phyloP scores from a whole-genome alignment of 2,329 filamentous ascomycete genomes.

The Ophiostoma piceae region DNA sequence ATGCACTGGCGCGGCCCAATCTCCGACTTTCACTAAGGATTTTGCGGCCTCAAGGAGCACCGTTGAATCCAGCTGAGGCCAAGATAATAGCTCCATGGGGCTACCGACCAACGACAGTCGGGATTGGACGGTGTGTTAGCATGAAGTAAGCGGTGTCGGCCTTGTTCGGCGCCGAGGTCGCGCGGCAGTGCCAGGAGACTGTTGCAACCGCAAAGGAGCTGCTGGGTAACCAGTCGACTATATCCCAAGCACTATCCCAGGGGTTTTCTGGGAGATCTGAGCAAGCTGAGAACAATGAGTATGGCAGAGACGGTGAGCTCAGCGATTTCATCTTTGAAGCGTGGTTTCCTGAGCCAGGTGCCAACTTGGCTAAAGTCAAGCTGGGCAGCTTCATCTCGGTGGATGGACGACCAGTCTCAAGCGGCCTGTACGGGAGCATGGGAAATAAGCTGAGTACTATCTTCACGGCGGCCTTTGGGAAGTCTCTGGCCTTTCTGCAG shows the following conservation, averaged over 20 bases:
- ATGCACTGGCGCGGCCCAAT: slow-evolving; percentile 61
- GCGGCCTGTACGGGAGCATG: slow-evolving; percentile 48
- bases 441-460: slow-evolving; percentile 54
- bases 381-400: slow-evolving; percentile 61
- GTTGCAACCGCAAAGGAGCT: slow-evolving; percentile 12
- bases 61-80: neutral
- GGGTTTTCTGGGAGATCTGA: neutral
- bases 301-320: neutral
- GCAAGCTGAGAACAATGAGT: neutral
- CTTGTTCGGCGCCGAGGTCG: slow-evolving; percentile 49
- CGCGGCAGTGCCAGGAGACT: slow-evolving; percentile 23
- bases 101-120: slow-evolving; percentile 45
- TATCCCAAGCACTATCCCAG: slow-evolving; percentile 1
- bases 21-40: slow-evolving; percentile 58
- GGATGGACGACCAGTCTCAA: slow-evolving; percentile 60
- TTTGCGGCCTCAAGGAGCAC: slow-evolving; percentile 37
- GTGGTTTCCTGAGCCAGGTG: slow-evolving; percentile 51
- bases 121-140: slow-evolving; percentile 28
- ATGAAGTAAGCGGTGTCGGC: slow-evolving; percentile 57
- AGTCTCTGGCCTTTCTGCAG: slow-evolving; percentile 23
- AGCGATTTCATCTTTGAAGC: slow-evolving; percentile 47
- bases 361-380: slow-evolving; percentile 41
- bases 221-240: slow-evolving; percentile 3
- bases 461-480: slow-evolving; percentile 48
- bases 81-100: slow-evolving; percentile 50